phyloP scores from a whole-genome alignment of 2,329 filamentous ascomycete genomes.

The Stenocarpella maydis region DNA sequence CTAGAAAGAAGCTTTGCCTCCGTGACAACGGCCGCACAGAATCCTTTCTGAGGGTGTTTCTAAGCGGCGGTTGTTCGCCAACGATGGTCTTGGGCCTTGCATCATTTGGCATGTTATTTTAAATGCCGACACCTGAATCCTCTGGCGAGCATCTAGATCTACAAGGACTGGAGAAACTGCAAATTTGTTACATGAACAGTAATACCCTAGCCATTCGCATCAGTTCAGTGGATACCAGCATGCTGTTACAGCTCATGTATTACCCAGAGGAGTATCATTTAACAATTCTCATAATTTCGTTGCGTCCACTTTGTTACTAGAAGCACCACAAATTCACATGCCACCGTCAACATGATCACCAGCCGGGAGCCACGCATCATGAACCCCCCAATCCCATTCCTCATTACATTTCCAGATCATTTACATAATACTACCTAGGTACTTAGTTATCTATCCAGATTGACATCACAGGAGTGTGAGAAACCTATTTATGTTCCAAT shows the following conservation, averaged over 20 bases:
- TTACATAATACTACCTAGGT: constrained; percentile 55
- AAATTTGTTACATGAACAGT: no score
- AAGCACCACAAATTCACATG: background rate
- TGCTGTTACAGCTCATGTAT: no score
- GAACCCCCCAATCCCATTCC: constrained; percentile 38
- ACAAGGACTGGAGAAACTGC: no score
- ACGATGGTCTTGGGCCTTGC: background rate
- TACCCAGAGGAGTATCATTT: no score
- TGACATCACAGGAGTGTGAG: constrained; percentile 15
- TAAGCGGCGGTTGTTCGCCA: background rate
- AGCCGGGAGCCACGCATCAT: background rate
- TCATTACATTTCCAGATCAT: constrained; percentile 42
- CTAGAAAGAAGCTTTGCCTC: background rate
- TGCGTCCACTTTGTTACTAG: background rate
- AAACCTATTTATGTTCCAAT: background rate
- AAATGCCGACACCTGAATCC: constrained; percentile 50
- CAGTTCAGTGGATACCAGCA: no score
- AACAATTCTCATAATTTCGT: no score
- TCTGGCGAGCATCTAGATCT: constrained; percentile 69
- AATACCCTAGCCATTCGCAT: no score
- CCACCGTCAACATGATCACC: background rate
- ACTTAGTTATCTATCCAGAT: constrained; percentile 49
- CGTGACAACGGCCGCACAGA: background rate
- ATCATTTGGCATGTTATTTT: constrained; percentile 22
- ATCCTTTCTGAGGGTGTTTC: background rate